A percentile compares a stretch with the other conserved stretches of the same genome.
Conservation (phyloP, 371 early-diverging fungal species). For the Rhizopus sp. region DNA sequence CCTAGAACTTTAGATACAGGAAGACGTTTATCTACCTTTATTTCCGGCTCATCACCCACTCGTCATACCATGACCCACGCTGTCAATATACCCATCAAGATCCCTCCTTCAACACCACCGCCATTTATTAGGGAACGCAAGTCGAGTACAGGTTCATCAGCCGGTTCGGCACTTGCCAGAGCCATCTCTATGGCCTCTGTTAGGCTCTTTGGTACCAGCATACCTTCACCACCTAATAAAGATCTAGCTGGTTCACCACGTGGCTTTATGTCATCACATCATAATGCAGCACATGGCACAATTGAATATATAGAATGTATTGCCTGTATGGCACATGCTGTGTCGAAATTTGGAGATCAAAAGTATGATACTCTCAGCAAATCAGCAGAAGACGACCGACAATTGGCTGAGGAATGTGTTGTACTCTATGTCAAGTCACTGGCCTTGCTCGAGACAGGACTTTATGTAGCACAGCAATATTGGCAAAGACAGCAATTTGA, state of each 20-base stretch:
- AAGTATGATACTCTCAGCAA: conserved; percentile 47
- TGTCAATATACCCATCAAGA: conserved; percentile 27
- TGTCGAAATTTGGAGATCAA: conserved; percentile 62
- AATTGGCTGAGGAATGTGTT: conserved; percentile 69
- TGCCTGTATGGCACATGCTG: conserved; percentile 67
- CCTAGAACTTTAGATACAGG: conserved; percentile 10
- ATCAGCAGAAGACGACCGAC: conserved; percentile 4
- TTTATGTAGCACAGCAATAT: conserved; percentile 71
- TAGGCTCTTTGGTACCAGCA: conserved; percentile 60
- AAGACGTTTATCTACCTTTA: conserved; percentile 4
- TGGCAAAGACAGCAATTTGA: conserved; percentile 52
- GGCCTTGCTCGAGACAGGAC: conserved; percentile 72
- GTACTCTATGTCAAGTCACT: conserved; percentile 77
- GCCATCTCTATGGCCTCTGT: conserved; percentile 63
- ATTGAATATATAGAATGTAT: conserved; percentile 57
- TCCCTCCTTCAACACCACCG: conserved; percentile 38
- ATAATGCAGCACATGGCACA: conserved; percentile 22
- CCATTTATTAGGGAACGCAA: conserved; percentile 46
- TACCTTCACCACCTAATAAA: conserved; percentile 46
- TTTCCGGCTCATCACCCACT: not conserved
- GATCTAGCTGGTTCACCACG: conserved; percentile 35
- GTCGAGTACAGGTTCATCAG: conserved; percentile 37
- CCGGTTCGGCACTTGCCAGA: conserved; percentile 59
- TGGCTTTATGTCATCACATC: conserved; percentile 29
- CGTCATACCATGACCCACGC: conserved; percentile 15